A percentile compares a stretch with the other conserved stretches of the same genome.
Evolutionary conservation across 176 grass and related monocot genomes (phyloP).

Genomic region (Puya raimondii): DNA sequence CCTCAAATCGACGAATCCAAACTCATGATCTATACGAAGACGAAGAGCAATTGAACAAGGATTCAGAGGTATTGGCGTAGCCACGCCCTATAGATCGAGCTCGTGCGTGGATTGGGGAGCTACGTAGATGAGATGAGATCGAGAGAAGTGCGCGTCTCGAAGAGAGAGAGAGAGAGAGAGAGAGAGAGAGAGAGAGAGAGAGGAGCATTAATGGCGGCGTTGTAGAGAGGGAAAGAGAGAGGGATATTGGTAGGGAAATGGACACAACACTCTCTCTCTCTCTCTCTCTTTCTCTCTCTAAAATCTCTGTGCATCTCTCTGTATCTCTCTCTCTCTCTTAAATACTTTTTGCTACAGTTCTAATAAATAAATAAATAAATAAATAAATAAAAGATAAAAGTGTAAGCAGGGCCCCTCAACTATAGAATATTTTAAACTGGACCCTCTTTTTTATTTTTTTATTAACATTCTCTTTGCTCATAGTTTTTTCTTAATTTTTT

Average conservation of each 20-base stretch:
- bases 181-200: constrained; percentile 24
- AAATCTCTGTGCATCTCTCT: not conserved
- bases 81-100: not conserved
- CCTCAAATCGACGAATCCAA: constrained; percentile 11
- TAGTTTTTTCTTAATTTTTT: no score
- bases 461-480: no score
- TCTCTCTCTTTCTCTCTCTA: not conserved
- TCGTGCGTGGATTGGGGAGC: not conserved
- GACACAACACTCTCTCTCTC: constrained; percentile 2
- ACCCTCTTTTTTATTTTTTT: no score
- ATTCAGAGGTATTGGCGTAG: constrained; percentile 1
- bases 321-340: constrained; percentile 10
- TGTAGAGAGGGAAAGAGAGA: not conserved
- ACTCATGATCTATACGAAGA: not conserved
- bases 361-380: no score
- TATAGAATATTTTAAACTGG: no score
- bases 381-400: no score
- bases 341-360: no score
- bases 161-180: constrained; percentile 1
- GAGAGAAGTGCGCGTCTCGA: not conserved
- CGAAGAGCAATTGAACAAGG: not conserved
- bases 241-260: not conserved
- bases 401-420: no score
- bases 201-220: constrained; percentile 25
- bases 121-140: not conserved